Evolutionary conservation across 495 filamentous ascomycete species (phyloP), one percentile per base, ranked within the genome.

Genomic region (Rusavskia elegans): DNA sequence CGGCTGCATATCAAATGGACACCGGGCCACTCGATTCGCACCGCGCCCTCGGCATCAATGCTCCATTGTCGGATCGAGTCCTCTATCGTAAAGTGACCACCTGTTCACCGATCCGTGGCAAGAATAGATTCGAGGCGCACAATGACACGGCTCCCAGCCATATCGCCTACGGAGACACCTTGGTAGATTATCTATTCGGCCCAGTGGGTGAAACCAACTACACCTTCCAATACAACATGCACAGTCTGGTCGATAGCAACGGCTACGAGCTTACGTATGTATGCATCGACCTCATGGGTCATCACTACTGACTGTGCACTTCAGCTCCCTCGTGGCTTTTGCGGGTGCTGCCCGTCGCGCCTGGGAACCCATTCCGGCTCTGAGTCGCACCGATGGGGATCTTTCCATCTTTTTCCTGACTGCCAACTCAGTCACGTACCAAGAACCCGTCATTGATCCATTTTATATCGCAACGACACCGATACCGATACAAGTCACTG

Each of bases 21-120:
- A 65, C 56, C 11, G 64, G 64, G 7, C 49, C 41, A 19, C 51
- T 68, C 37, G 63, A 67, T 42, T 66, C 65, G 19, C 65, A 67
- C 36, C 16, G 30, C 10, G 55, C 55, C 6, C 50, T 68, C 38
- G 65, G 65, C 4, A 55, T 68, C 25, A 66, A 68, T 42, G 57
- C 62, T 30, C 46, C 49, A 11, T 25, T 36, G 6, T 46, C 39
- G 9, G 61, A 66, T 13, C 52, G 65, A 8, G 37, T 66, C 17
- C 45, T 52, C 13, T 59, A 66, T 41, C 59, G 65, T 16, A 66
- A 63, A 45, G 49, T 55, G 13, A 52, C 63, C 16, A 64, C 65
- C 2, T 68, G 64, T 49, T 35, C 64, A 10, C 53, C 57, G 17
- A 49, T 64, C 13, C 39, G 41, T n/a, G 19, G n/a, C 6, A 36